phyloP scores from a whole-genome alignment of 768 basidiomycete species.

The Tremella mesenterica region DNA sequence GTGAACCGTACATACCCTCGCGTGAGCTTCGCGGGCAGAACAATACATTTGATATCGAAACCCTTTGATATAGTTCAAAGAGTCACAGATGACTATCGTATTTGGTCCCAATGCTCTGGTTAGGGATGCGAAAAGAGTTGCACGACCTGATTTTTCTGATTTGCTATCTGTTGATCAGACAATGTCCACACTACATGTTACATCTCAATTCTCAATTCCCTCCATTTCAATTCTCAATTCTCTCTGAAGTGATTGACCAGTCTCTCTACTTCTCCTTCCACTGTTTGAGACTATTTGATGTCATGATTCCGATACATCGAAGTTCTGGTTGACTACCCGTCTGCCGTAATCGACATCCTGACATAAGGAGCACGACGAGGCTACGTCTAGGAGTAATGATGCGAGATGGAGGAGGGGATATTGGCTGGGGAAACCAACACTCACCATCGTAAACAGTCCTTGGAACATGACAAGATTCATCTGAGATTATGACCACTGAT shows the following conservation, averaged over 20 bases:
- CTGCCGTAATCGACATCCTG: no score
- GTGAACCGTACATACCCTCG: constrained; percentile 71
- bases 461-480: constrained; percentile 59
- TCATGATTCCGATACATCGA: no score
- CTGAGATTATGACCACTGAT: constrained; percentile 56
- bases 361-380: no score
- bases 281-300: no score
- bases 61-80: constrained; percentile 95
- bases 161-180: constrained; percentile 54
- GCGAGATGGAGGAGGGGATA: no score
- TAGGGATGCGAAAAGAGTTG: constrained; percentile 69
- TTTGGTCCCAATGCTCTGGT: constrained; percentile 64
- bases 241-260: neutral
- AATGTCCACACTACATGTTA: no score
- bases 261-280: no score
- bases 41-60: constrained; percentile 98
- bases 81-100: constrained; percentile 79
- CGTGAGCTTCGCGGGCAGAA: constrained; percentile 76
- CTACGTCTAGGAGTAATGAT: no score
- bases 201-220: no score
- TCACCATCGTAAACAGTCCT: constrained; percentile 67
- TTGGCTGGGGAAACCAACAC: no score
- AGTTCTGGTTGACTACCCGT: no score
- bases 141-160: constrained; percentile 82
- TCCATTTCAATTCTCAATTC: no score